phyloP scores from a whole-genome alignment of 805 yeast genomes.

The Suhomyces kilbournensis region DNA sequence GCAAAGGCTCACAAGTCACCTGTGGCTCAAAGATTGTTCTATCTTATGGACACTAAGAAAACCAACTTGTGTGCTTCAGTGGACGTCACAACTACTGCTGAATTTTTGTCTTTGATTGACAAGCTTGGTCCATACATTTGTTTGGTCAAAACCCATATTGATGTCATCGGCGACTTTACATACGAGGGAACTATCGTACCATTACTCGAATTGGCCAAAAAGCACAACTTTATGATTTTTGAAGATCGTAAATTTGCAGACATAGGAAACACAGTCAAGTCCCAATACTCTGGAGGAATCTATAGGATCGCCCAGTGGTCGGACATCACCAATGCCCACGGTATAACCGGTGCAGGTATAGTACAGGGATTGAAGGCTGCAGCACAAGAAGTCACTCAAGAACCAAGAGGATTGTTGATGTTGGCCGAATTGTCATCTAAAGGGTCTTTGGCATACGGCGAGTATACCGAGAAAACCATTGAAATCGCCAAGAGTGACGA shows the following conservation, averaged over 20 bases:
- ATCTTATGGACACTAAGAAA: slow-evolving; percentile 73
- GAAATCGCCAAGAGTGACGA: slow-evolving; percentile 81
- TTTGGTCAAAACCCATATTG: slow-evolving; percentile 91
- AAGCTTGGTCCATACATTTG: slow-evolving; percentile 88
- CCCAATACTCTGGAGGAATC: slow-evolving; percentile 89
- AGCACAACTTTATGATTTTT: slow-evolving; percentile 85
- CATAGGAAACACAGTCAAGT: slow-evolving; percentile 94
- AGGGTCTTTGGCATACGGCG: slow-evolving; percentile 92
- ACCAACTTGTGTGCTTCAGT: slow-evolving; percentile 93
- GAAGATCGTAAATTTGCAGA: slow-evolving; percentile 99
- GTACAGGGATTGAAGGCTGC: slow-evolving; percentile 86
- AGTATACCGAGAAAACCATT: slow-evolving; percentile 81
- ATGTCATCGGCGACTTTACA: slow-evolving; percentile 84
- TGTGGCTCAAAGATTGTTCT: slow-evolving; percentile 71
- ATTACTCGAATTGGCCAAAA: slow-evolving; percentile 64
- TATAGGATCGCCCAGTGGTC: slow-evolving; percentile 92
- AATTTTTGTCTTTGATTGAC: slow-evolving; percentile 70
- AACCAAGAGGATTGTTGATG: slow-evolving; percentile 89
- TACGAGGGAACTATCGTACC: slow-evolving; percentile 79
- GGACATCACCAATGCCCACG: slow-evolving; percentile 96
- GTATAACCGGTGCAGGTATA: slow-evolving; percentile 93
- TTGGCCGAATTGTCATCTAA: slow-evolving; percentile 92
- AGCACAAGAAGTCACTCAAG: slow-evolving; percentile 62
- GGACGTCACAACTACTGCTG: slow-evolving; percentile 79
- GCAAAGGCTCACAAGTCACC: slow-evolving; percentile 71